Evolutionary conservation across 176 grass and related monocot genomes (phyloP).

Genomic region (Phoenix roebelenii): DNA sequence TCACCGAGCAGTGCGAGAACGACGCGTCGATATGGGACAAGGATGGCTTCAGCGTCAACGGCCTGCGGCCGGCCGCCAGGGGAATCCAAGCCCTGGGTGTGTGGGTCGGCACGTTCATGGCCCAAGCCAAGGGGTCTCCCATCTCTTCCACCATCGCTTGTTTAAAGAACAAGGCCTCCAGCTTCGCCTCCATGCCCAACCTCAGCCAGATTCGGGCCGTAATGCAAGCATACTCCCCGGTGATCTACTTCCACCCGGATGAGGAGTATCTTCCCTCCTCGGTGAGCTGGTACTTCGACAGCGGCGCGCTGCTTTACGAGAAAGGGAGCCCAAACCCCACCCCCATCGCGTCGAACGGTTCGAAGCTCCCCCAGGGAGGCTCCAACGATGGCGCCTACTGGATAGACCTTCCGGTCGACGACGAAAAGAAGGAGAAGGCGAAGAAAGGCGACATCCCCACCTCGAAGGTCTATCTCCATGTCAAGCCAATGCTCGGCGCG

Average conservation of each 20-base stretch:
- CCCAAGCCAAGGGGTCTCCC: constrained; percentile 10
- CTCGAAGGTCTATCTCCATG: constrained; percentile 54
- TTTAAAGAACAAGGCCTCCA: constrained; percentile 47
- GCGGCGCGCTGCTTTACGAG: constrained; percentile 64
- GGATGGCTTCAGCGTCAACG: constrained; percentile 34
- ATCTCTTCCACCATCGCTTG: constrained; percentile 28
- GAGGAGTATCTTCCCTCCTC: constrained; percentile 60
- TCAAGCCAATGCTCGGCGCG: constrained; percentile 73
- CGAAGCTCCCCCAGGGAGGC: constrained; percentile 66
- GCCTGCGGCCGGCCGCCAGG: constrained; percentile 32
- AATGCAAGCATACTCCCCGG: constrained; percentile 57
- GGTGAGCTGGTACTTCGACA: constrained; percentile 72
- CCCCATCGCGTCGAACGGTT: constrained; percentile 45
- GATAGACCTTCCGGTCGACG: constrained; percentile 65
- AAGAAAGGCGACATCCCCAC: constrained; percentile 57
- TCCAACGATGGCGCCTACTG: constrained; percentile 65
- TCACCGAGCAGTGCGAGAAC: constrained; percentile 49
- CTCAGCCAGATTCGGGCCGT: constrained; percentile 43
- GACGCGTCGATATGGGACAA: constrained; percentile 49
- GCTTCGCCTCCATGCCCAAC: constrained; percentile 49
- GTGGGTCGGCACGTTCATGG: constrained; percentile 44
- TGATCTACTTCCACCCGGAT: constrained; percentile 56
- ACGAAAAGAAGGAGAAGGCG: constrained; percentile 21
- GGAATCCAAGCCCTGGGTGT: constrained; percentile 50
- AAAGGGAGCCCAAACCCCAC: constrained; percentile 40